Percentiles rank a stretch among this genome's conserved stretches.
These are phyloP conservation scores for Aspergillus hancockii DNA, from an alignment of 495 filamentous ascomycete species.

Conservation along the genomic window DNA sequence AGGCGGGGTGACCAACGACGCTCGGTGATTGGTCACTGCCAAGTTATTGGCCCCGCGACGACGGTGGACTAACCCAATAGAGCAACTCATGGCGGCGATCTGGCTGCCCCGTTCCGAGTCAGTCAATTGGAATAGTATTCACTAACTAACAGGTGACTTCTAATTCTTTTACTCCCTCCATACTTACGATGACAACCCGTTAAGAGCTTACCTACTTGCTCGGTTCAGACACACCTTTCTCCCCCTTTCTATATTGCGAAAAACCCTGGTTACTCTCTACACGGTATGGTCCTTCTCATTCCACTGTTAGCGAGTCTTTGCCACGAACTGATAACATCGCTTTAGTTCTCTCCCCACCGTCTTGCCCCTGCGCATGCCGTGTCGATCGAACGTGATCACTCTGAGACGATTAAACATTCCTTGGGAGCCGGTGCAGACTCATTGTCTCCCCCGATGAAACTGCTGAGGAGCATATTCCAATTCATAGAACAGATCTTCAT, in stretches of 20 bases:
- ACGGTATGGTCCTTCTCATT: not conserved
- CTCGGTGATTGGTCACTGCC: conserved; percentile 3
- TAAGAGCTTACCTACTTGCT: too few species aligned
- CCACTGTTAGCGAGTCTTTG: not conserved
- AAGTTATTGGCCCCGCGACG: not conserved
- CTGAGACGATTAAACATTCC: not conserved
- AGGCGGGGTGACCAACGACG: not conserved
- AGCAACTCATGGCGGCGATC: not conserved
- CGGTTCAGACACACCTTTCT: too few species aligned
- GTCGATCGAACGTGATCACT: not conserved
- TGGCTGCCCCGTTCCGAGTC: too few species aligned
- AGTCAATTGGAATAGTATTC: too few species aligned
- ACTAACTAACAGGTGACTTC: not conserved
- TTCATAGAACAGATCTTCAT: not conserved
- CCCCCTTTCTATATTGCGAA: too few species aligned
- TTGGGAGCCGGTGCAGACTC: not conserved
- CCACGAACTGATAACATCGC: not conserved
- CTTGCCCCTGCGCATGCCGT: not conserved
- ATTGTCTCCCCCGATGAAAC: not conserved
- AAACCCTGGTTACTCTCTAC: too few species aligned
- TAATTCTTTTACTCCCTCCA: not conserved
- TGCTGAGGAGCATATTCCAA: not conserved
- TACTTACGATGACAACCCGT: too few species aligned
- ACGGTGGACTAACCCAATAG: not conserved
- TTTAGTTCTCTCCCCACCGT: not conserved